Evolutionary conservation across 1,284 basidiomycete genomes (phyloP), one percentile per base, ranked within the genome.

Genomic region (Cystodermella granulosa): DNA sequence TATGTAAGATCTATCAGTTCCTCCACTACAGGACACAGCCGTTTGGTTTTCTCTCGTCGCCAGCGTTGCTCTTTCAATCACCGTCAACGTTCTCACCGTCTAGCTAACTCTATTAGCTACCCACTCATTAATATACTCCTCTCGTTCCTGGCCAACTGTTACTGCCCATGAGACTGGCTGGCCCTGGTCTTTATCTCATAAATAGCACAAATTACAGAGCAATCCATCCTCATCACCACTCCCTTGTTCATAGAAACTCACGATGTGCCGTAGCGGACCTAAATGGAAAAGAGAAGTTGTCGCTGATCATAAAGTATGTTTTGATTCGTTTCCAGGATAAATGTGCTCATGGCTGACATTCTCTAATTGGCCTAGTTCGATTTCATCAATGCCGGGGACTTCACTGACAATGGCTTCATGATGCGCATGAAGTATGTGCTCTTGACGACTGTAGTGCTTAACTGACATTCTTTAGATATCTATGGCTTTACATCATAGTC

Each of bases 231-330:
- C 52, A 42, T 49, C 54, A 53, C 47, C 52, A 53, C 46, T 55
- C 49, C 42, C 36, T 46, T 41, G 43, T 46, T 48, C 49, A 43
- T 49, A 43, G 45, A 38, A 24, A 41, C 41, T 24, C 39, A 40
- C 31, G 5, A 72, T 68, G 90, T 92, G 90, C 49, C 90, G 87
- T 55, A 73, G 76, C 51, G 84, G 81, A 58, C 77, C 84, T 28
- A 80, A 85, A 59, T 97, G 93, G 94, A 98, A 98, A 75, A 81
- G 95, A 63, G 95, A 98, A 75, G 81, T 89, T 58, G 94, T 98
- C 38, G 91, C 89, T 48, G 95, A 98, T 73, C 95, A 98, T 73
- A 98, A 98, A 80, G 93, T 92, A 52, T 42, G 74, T 50, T 38
- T 20, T 44, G 28, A 17, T 34, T 20, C 16, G 21, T 24, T 17